Evolutionary conservation across 1,284 basidiomycete genomes (phyloP).

Genomic region (Erythrobasidium hasegawianum): DNA sequence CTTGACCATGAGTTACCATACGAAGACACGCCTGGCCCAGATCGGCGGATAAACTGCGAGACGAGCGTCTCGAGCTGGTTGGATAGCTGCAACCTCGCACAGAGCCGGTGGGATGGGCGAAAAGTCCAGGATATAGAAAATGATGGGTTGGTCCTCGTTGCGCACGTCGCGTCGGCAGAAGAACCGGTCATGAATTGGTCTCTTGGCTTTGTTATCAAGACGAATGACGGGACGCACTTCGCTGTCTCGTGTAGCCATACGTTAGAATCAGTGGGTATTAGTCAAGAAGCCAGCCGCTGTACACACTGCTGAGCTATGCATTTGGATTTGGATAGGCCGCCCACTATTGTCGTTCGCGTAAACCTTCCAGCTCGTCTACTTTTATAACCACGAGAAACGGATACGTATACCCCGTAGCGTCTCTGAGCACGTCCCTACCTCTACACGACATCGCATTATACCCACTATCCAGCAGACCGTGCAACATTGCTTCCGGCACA

Average conservation of each 20-base stretch:
- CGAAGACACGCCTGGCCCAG: constrained; percentile 23
- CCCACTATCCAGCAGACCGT: neutral
- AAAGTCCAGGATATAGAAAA: neutral
- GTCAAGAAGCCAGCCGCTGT: neutral
- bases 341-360: constrained; percentile 9
- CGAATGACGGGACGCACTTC: neutral
- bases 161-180: constrained; percentile 16
- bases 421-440: constrained; percentile 22
- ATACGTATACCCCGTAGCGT: neutral
- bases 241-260: constrained; percentile 34
- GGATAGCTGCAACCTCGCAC: constrained; percentile 14
- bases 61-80: constrained; percentile 2
- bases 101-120: neutral
- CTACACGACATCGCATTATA: constrained; percentile 23
- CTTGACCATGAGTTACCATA: constrained; percentile 23
- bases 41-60: constrained; percentile 1
- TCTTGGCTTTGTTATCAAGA: constrained; percentile 16
- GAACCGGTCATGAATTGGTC: constrained; percentile 27
- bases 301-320: neutral
- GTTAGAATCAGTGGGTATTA: constrained; percentile 28
- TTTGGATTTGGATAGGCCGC: constrained; percentile 9
- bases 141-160: constrained; percentile 28
- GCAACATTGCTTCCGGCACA: neutral
- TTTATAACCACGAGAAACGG: constrained; percentile 22
- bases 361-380: constrained; percentile 12